These are phyloP conservation scores for Amanita pseudoporphyria DNA, from an alignment of 768 basidiomycete genomes.

Conservation along the genomic window DNA sequence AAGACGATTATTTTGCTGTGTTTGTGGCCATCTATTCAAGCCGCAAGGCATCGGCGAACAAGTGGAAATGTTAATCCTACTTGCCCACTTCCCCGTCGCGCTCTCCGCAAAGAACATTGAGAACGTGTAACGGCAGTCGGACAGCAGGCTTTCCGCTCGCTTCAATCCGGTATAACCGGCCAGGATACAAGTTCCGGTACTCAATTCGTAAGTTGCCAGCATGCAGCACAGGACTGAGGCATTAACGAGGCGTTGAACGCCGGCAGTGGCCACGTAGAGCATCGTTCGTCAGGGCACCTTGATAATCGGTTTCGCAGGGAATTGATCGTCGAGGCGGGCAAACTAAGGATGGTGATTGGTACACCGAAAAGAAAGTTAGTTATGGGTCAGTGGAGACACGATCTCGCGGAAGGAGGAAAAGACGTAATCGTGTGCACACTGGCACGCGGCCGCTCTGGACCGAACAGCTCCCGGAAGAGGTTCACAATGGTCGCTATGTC, in stretches of 20 bases:
- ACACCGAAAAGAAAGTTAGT: not conserved
- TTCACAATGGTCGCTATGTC: not conserved
- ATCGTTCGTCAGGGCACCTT: not conserved
- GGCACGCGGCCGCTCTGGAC: not conserved
- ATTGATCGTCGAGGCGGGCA: not conserved
- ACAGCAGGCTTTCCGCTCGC: conserved; percentile 10
- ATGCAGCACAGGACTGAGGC: not conserved
- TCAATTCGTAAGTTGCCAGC: not conserved
- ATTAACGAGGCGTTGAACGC: not conserved
- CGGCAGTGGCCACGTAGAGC: not conserved
- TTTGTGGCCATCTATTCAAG: not conserved
- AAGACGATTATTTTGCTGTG: not conserved
- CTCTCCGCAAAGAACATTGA: conserved; percentile 12
- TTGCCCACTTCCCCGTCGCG: conserved; percentile 11
- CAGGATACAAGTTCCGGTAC: not conserved
- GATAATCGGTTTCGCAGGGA: not conserved
- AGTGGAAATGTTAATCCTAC: conserved; percentile 16
- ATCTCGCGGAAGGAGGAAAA: too few species aligned
- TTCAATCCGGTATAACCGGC: not conserved
- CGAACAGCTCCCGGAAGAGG: too few species aligned
- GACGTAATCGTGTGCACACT: not conserved
- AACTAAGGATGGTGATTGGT: not conserved
- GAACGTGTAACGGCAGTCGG: conserved; percentile 4
- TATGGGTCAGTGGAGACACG: too few species aligned
- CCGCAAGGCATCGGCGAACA: not conserved